Percentiles rank a stretch among this genome's conserved stretches.
Conservation (phyloP, 805 yeast genomes). For the Blastobotrys mokoenaii region DNA sequence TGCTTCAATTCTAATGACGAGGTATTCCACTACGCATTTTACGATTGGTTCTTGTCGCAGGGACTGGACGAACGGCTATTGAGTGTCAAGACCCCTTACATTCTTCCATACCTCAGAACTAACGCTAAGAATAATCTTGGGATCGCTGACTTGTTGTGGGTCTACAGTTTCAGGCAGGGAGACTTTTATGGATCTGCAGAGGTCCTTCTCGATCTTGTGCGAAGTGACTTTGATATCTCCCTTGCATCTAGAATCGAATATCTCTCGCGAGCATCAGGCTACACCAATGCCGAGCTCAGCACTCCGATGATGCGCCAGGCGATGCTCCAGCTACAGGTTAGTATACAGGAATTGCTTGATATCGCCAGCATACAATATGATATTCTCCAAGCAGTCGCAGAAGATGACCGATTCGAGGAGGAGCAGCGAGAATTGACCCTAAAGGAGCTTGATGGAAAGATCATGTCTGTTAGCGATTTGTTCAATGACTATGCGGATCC, state of each 20-base stretch:
- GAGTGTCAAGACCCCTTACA: slow-evolving; percentile 72
- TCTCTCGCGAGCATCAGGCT: slow-evolving; percentile 86
- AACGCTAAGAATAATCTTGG: slow-evolving; percentile 46
- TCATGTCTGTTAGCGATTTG: slow-evolving; percentile 66
- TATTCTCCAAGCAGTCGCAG: slow-evolving; percentile 30
- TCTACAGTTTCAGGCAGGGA: slow-evolving; percentile 76
- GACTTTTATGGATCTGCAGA: slow-evolving; percentile 78
- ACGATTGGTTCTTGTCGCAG: slow-evolving; percentile 82
- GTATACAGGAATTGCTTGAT: slow-evolving; percentile 71
- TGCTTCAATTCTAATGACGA: slow-evolving; percentile 72
- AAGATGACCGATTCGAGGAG: slow-evolving; percentile 33
- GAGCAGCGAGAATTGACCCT: slow-evolving; percentile 45
- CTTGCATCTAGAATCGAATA: slow-evolving; percentile 76
- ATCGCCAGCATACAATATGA: slow-evolving; percentile 83
- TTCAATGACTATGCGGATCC: slow-evolving; percentile 85
- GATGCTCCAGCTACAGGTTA: slow-evolving; percentile 58
- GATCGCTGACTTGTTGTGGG: slow-evolving; percentile 80
- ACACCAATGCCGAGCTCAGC: slow-evolving; percentile 68
- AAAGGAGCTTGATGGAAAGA: slow-evolving; percentile 49
- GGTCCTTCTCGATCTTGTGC: slow-evolving; percentile 62
- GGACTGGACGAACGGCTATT: slow-evolving; percentile 70
- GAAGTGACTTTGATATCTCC: slow-evolving; percentile 60
- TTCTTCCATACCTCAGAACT: slow-evolving; percentile 61
- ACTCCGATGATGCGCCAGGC: slow-evolving; percentile 70
- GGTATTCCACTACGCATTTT: slow-evolving; percentile 83